These are phyloP conservation scores for Geotrichum restrictum DNA, from an alignment of 1,139 yeast genomes.

Conservation along the genomic window DNA sequence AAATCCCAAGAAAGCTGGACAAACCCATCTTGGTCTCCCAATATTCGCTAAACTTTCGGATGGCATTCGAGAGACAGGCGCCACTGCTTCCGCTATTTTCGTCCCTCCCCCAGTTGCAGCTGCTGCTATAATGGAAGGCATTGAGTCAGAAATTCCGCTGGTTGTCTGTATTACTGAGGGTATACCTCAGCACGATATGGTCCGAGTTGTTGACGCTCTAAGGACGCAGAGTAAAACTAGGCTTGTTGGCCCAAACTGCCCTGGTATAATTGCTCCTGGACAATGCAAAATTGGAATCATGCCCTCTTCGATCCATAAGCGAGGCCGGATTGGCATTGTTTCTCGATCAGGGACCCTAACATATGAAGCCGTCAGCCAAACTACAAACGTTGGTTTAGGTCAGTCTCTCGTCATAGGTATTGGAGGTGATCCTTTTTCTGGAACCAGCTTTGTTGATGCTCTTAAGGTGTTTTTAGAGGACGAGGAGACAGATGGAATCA, in stretches of 20 bases:
- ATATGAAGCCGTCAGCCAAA: slow-evolving; percentile 98
- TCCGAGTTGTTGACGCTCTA: slow-evolving; percentile 89
- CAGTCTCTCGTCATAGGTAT: slow-evolving; percentile 97
- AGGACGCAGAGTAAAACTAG: slow-evolving; percentile 93
- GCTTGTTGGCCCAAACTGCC: slow-evolving; percentile 98
- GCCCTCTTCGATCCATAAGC: slow-evolving; percentile 91
- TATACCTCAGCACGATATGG: slow-evolving; percentile 98
- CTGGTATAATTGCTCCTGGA: slow-evolving; percentile 96
- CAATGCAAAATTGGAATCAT: slow-evolving; percentile 98
- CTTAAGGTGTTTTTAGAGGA: slow-evolving; percentile 86
- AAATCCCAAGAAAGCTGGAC: slow-evolving; percentile 97
- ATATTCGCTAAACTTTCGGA: slow-evolving; percentile 85
- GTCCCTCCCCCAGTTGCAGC: slow-evolving; percentile 99
- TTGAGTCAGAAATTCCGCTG: slow-evolving; percentile 90
- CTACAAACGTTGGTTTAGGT: slow-evolving; percentile 93
- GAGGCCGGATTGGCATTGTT: slow-evolving; percentile 91
- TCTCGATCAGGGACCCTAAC: slow-evolving; percentile 98
- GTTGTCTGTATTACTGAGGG: slow-evolving; percentile 99
- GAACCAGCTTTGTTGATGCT: slow-evolving; percentile 97
- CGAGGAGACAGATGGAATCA: slow-evolving; percentile 93
- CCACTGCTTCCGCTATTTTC: slow-evolving; percentile 91
- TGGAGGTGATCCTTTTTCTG: slow-evolving; percentile 99
- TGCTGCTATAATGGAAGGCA: slow-evolving; percentile 90
- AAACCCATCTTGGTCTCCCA: slow-evolving; percentile 79
- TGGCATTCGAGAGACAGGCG: slow-evolving; percentile 86